Base-by-base conservation (phyloP, 1,284 basidiomycete genomes). In the Fomitiporia mediterranea region DNA sequence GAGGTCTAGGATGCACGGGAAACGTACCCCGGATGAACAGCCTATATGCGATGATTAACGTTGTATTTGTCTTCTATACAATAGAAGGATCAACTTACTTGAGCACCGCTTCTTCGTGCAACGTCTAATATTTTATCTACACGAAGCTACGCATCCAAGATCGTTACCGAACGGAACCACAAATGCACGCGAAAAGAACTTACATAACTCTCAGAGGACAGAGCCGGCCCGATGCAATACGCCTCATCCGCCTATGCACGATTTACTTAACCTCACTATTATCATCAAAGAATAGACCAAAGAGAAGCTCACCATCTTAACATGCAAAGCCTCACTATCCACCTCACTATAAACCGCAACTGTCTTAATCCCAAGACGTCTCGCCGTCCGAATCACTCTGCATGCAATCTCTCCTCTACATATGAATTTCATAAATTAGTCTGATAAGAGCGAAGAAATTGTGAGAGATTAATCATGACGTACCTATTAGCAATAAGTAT, bases 341-440 rank as follows among this genome's bases (percentile, higher is more conserved):
- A 84, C 91, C 48, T 93, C 88, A 55, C 89, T 92, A 68, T 89
- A 97, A 28, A 97, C 90, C 1, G 93, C 92, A 15, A 97, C 91
- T 0, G 90, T 94, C 75, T 82, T 84, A 65, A 97, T 86, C 1
- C 93, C 94, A 0, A 97, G 76, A 66, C 89, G 87, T 69, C 77
- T 83, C n/a, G 91, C 91, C 0, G 94, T 94, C 40, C 89, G 83
- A 61, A 95, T 94, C 53, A 97, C 89, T 38, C 94, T 84, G 68
- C 92, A 94, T 2, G 94, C 94, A 60, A 97, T 97, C 72, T 98
- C 94, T 40, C 94, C 94, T 67, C 92, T 92, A 61, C 3, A n/a
- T 19, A 34, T 25, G 27, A 37, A 32, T 3, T 11, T 17, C 34
- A 46, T 13, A 37, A 7, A 44, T 47, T 48, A 8, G 17, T 8